phyloP scores from a whole-genome alignment of 257 asterid genomes.

The Plantago ovata region DNA sequence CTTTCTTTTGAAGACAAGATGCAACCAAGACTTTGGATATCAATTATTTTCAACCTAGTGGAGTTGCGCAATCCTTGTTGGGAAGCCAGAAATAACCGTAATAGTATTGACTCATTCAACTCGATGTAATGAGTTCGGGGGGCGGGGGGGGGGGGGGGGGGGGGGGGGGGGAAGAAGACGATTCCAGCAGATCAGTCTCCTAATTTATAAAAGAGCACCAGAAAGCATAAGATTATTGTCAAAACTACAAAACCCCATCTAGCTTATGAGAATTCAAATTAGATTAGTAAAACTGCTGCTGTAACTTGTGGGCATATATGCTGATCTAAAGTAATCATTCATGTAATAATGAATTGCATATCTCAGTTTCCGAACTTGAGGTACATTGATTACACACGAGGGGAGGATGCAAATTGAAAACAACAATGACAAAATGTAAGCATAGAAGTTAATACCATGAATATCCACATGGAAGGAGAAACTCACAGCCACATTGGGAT shows the following conservation, averaged over 20 bases:
- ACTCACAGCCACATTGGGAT: constrained; percentile 18
- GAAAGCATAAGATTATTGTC: not conserved
- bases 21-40: constrained; percentile 47
- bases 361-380: constrained; percentile 15
- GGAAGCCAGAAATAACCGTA: constrained; percentile 17
- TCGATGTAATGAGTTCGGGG: no score
- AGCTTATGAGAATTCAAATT: not conserved
- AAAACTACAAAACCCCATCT: not conserved
- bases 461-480: constrained; percentile 23
- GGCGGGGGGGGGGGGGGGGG: no score
- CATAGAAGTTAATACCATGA: constrained; percentile 17
- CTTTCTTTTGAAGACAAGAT: constrained; percentile 48
- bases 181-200: not conserved
- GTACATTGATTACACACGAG: constrained; percentile 21
- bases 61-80: constrained; percentile 30
- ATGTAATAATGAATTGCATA: constrained; percentile 18
- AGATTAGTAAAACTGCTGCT: no score
- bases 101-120: constrained; percentile 6
- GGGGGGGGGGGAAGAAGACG: no score
- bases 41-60: constrained; percentile 46
- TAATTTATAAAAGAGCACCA: not conserved
- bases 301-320: no score
- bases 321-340: constrained; percentile 1
- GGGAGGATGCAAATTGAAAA: not conserved
- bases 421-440: constrained; percentile 3